These are phyloP conservation scores for Candida awuae DNA, from an alignment of 805 yeast species.

Conservation along the genomic window DNA sequence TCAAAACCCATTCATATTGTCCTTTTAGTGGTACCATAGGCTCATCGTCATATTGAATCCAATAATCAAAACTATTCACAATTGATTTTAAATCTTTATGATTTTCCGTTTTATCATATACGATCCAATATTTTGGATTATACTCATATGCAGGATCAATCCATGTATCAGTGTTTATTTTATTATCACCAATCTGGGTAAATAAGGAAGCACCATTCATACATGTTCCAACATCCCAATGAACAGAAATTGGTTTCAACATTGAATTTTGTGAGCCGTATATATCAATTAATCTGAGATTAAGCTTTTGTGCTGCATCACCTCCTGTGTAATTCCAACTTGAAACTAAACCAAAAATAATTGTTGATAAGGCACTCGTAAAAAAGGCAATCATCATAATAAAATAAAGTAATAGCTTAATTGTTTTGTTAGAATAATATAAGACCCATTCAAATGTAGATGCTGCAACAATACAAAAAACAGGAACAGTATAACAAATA, in stretches of 20 bases:
- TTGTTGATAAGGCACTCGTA: slow-evolving; percentile 32
- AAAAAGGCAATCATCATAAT: slow-evolving; percentile 29
- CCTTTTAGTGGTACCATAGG: slow-evolving; percentile 21
- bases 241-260: slow-evolving; percentile 36
- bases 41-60: slow-evolving; percentile 35
- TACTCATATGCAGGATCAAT: background rate
- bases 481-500: slow-evolving; percentile 67
- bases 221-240: slow-evolving; percentile 72
- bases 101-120: slow-evolving; percentile 77
- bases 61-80: slow-evolving; percentile 35
- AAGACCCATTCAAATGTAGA: slow-evolving; percentile 6
- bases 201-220: slow-evolving; percentile 83
- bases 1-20: slow-evolving; percentile 36
- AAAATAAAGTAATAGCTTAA: slow-evolving; percentile 18
- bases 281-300: slow-evolving; percentile 22
- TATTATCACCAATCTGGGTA: slow-evolving; percentile 44
- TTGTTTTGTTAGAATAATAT: background rate
- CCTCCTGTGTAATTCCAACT: slow-evolving; percentile 88
- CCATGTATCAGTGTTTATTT: background rate
- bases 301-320: slow-evolving; percentile 49
- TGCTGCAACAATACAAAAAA: slow-evolving; percentile 34
- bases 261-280: slow-evolving; percentile 3
- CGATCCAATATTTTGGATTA: slow-evolving; percentile 19
- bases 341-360: slow-evolving; percentile 53
- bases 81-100: slow-evolving; percentile 24